These are phyloP conservation scores for Zygnema cylindricum DNA, from an alignment of 139 green algal species.

Conservation along the genomic window DNA sequence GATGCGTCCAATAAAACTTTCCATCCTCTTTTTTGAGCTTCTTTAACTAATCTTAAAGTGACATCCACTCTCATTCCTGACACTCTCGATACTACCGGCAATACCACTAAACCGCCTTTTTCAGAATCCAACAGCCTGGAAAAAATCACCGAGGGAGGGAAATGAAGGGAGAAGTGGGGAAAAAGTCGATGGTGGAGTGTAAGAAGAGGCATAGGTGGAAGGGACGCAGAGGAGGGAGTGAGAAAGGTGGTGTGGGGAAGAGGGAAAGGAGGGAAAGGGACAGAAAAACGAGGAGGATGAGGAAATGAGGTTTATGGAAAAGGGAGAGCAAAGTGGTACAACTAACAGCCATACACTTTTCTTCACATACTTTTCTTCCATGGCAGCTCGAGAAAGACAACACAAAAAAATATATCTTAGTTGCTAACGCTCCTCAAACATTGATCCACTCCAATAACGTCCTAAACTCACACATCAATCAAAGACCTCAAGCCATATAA, in stretches of 20 bases:
- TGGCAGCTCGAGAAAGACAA: no score
- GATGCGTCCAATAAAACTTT: conserved; percentile 1
- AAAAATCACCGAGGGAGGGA: background rate
- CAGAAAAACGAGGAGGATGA: background rate
- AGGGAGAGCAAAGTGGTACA: no score
- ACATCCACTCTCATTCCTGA: background rate
- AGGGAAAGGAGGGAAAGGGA: background rate
- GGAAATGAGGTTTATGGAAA: background rate
- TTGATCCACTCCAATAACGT: no score
- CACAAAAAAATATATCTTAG: no score
- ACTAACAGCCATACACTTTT: no score
- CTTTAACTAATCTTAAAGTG: no score
- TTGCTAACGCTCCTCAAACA: no score
- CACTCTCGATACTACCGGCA: background rate
- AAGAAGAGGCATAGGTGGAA: background rate
- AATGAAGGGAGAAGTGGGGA: background rate
- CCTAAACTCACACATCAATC: no score
- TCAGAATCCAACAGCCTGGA: background rate
- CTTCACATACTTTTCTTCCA: no score
- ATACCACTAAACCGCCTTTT: background rate
- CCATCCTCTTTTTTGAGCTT: background rate
- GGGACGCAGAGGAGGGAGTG: background rate
- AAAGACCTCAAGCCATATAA: no score
- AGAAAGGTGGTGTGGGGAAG: background rate
- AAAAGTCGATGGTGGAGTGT: background rate